These are phyloP conservation scores for Phalaenopsis aphrodite DNA, from an alignment of 106 monocot species.

Conservation along the genomic window DNA sequence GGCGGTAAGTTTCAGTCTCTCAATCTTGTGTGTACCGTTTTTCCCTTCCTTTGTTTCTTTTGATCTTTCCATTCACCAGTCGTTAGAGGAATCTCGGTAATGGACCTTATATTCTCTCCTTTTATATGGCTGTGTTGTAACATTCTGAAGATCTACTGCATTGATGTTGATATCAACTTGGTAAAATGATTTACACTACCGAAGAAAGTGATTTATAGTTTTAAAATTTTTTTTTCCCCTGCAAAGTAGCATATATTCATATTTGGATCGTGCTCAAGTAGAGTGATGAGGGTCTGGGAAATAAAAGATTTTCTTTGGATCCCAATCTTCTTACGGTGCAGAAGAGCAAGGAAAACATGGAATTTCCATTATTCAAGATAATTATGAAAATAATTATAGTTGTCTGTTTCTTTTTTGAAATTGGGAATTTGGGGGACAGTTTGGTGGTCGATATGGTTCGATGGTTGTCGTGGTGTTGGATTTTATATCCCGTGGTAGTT, in stretches of 20 bases:
- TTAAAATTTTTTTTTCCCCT: neutral
- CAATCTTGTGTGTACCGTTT: neutral
- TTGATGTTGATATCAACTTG: neutral
- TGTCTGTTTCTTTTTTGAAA: neutral
- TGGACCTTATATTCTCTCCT: neutral
- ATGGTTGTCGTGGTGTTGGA: neutral
- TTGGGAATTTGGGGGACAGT: neutral
- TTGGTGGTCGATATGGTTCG: neutral
- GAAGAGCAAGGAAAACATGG: neutral
- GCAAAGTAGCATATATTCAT: neutral
- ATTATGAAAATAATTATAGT: neutral
- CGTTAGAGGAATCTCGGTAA: neutral
- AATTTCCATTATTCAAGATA: neutral
- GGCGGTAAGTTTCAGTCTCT: neutral
- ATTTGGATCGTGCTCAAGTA: neutral
- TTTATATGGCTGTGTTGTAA: neutral
- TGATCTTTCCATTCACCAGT: neutral
- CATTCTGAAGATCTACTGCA: neutral
- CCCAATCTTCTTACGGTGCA: neutral
- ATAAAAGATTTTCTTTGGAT: neutral
- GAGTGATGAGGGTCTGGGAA: neutral
- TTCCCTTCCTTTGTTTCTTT: neutral
- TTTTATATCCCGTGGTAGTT: neutral
- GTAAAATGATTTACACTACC: neutral
- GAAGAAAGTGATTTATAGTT: neutral